Conservation (phyloP, 257 asterid species). For the Solanum habrochaites region DNA sequence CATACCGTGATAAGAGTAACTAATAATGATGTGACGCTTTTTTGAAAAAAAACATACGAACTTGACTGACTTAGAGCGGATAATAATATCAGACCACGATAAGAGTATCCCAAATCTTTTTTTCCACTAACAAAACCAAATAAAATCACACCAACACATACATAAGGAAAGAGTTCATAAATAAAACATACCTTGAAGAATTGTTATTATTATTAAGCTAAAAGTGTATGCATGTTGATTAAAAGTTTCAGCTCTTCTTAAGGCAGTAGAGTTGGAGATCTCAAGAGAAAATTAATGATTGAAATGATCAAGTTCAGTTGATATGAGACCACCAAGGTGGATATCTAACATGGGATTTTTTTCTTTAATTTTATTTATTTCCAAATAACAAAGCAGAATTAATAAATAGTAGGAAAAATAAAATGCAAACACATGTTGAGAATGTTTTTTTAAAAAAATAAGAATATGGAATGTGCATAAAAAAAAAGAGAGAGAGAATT, state of each 20-base stretch:
- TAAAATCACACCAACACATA: not conserved
- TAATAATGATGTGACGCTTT: too few relatives aligned
- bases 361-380: constrained; percentile 24
- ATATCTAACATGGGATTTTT: constrained; percentile 11
- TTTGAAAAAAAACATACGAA: too few relatives aligned
- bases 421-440: not conserved
- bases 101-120: not conserved
- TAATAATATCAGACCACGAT: too few relatives aligned
- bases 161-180: not conserved
- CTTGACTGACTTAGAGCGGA: too few relatives aligned
- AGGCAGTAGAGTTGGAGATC: constrained; percentile 25
- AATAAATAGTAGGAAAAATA: not conserved
- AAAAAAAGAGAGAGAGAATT: not conserved
- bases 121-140: not conserved
- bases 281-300: constrained; percentile 8
- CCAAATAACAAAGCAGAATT: constrained; percentile 28
- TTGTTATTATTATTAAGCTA: not conserved
- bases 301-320: constrained; percentile 31
- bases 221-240: not conserved
- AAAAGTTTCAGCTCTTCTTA: not conserved
- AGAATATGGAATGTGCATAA: not conserved
- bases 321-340: constrained; percentile 26
- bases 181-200: not conserved
- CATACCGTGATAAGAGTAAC: too few relatives aligned
- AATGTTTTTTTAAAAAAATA: not conserved